Base-by-base conservation (phyloP, 2,329 filamentous ascomycete genomes). In the Alternaria triticina region DNA sequence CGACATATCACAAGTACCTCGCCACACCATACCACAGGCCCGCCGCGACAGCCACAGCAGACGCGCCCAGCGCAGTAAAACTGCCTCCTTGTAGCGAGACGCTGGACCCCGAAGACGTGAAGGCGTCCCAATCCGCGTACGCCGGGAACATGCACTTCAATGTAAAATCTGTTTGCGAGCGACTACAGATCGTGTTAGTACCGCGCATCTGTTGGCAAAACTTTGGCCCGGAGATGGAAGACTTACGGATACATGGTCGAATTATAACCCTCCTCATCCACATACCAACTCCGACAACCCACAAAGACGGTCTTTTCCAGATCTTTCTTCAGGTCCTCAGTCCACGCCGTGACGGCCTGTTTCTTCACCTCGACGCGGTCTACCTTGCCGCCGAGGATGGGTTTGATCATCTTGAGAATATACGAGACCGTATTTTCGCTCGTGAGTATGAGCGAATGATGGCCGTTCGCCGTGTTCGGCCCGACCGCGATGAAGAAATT, bases 231-330 rank as follows among this genome's bases (percentile, higher is more conserved):
- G 11, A 36, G 3, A 30, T 0, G n/a, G 1, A 40, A 9, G 0
- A 17, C 47, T 50, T 8, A 50, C 47, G 47, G 47, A 30, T 50
- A 50, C 47, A 50, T 50, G 15, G 47, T 50, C 47, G 47, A 50
- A 23, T 50, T 50, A 5, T 50, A 50, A n/a, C 47, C 47, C 47
- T 50, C 25, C 47, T 50, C 47, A 30, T 50, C 47, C 47, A 50
- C 6, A 20, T 50, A 50, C 47, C 47, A 50, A 28, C 47, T 50
- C n/a, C n/a, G 47, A 17, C 47, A 50, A 28, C 47, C 47, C 11
- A 50, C 47, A 28, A 50, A 50, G 17, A 50, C 47, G 25, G 47
- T 50, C 25, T 50, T 50, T 30, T 30, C 25, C 47, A 50, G 25
- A 28, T 28, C 47, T 50, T 20, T 20, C 25, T 50, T 50, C n/a